Evolutionary conservation across 371 early-diverging fungal species (phyloP).

Genomic region (Mortierella sp.): DNA sequence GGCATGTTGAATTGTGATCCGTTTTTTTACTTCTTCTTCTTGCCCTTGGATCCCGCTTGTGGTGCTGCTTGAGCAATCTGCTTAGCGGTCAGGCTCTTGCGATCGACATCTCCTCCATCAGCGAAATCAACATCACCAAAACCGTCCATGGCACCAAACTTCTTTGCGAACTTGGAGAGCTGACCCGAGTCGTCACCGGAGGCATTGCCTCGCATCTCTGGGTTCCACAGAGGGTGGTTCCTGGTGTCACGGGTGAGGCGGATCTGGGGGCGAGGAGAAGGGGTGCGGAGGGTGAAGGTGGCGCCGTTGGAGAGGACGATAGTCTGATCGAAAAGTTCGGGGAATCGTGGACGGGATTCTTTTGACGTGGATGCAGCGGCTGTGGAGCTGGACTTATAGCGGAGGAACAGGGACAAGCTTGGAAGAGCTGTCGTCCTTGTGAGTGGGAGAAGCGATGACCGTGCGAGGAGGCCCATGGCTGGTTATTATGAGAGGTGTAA

Average conservation of each 20-base stretch:
- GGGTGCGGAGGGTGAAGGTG: conserved; percentile 84
- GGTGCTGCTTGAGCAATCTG: conserved; percentile 48
- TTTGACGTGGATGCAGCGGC: conserved; percentile 2
- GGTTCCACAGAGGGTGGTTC: conserved; percentile 96
- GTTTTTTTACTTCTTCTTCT: conserved; percentile 53
- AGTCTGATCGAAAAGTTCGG: conserved; percentile 84
- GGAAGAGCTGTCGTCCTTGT: conserved; percentile 8
- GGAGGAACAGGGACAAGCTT: conserved; percentile 6
- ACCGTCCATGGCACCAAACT: conserved; percentile 78
- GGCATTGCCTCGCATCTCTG: conserved; percentile 57
- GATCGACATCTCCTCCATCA: conserved; percentile 51
- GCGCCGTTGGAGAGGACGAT: conserved; percentile 92
- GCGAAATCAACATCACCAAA: conserved; percentile 44
- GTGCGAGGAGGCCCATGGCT: conserved; percentile 35
- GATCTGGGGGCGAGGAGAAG: conserved; percentile 86
- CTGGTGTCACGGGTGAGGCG: conserved; percentile 92
- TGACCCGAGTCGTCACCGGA: conserved; percentile 78
- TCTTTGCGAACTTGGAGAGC: conserved; percentile 78
- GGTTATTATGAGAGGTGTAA: neutral
- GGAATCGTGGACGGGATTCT: conserved; percentile 32
- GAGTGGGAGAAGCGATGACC: conserved; percentile 17
- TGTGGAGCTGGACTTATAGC: conserved; percentile 32
- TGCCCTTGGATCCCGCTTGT: conserved; percentile 16
- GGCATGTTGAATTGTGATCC: too few species aligned
- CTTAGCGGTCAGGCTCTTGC: conserved; percentile 46